Base-by-base conservation (phyloP, 2,329 filamentous ascomycete species). In the Verticillium klebahnii region DNA sequence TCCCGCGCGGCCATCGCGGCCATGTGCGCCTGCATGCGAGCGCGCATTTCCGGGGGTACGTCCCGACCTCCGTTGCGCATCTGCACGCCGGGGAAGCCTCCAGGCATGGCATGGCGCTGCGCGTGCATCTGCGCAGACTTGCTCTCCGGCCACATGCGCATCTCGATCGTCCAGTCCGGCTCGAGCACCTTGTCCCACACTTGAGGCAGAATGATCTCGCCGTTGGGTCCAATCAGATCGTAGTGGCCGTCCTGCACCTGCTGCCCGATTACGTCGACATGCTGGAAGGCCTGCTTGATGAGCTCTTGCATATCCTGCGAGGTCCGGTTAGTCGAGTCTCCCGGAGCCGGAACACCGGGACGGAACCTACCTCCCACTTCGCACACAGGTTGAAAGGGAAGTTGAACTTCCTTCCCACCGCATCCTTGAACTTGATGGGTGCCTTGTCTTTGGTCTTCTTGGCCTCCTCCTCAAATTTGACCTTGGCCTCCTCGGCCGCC, bases 391-490 rank as follows among this genome's bases (percentile, higher is more conserved):
- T 86, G 76, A 89, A 97, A 1, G 93, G 93, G 71, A 97, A 97
- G 75, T 87, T 95, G 74, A 96, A 97, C 74, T 96, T 97, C 67
- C 93, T 85, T 36, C 92, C 91, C 17, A 97, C 87, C 1, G 93
- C 93, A 72, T 97, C 93, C 76, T 96, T 96, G 78, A 96, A 96
- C 67, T 89, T 89, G 73, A 97, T 91, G 2, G 91, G 91, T 54
- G 87, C 81, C 73, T 92, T 90, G 64, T 81, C 79, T 45, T 79
- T 74, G 9, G 76, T 74, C 68, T 80, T 80, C 69, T 81, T 80
- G 19, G 77, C 76, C 59, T 81, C 80, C 40, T 80, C 78, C 40
- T 82, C 68, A 23, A 81, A 67, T 65, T 77, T 79, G 57, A 81
- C 80, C 65, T 79, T 82, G n/a, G 82, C 78, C 6, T 82, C 81